phyloP scores from a whole-genome alignment of 371 early-diverging fungal genomes.

The Mucor circinelloides region DNA sequence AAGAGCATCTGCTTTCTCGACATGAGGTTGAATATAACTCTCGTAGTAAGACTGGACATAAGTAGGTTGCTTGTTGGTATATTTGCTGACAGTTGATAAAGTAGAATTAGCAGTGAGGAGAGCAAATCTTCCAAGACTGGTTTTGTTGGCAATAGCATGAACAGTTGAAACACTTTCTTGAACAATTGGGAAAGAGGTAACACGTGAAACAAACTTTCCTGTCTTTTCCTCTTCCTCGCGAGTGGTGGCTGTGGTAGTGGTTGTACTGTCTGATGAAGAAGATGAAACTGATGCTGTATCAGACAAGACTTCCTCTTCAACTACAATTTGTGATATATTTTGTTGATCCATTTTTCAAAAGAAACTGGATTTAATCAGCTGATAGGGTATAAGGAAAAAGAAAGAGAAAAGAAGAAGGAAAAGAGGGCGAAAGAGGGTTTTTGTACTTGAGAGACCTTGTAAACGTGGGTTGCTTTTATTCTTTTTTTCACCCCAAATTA shows the following conservation, averaged over 20 bases:
- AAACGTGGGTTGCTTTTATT: not conserved
- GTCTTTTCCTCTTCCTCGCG: constrained; percentile 4
- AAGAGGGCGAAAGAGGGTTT: not conserved
- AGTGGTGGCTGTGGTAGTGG: not conserved
- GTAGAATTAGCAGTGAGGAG: constrained; percentile 50
- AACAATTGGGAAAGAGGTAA: constrained; percentile 66
- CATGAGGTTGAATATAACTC: constrained; percentile 55
- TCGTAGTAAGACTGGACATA: constrained; percentile 55
- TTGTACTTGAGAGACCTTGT: not conserved
- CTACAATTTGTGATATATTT: constrained; percentile 6
- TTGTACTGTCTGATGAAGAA: not conserved
- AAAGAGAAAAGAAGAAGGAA: not conserved
- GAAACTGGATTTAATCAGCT: not conserved
- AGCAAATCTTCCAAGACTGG: constrained; percentile 58
- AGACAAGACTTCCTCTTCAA: constrained; percentile 16
- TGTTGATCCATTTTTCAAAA: constrained; percentile 11
- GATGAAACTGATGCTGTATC: constrained; percentile 7
- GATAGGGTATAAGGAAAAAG: not conserved
- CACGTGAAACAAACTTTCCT: constrained; percentile 51
- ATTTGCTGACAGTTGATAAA: constrained; percentile 36
- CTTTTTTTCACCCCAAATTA: not conserved
- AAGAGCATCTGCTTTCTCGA: constrained; percentile 60
- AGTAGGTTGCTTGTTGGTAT: constrained; percentile 34
- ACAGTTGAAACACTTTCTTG: constrained; percentile 62
- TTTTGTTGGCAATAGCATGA: constrained; percentile 55